A percentile compares a stretch with the other conserved stretches of the same genome.
phyloP scores from a whole-genome alignment of 2,329 filamentous ascomycete species.

The Fusarium tricinctum region DNA sequence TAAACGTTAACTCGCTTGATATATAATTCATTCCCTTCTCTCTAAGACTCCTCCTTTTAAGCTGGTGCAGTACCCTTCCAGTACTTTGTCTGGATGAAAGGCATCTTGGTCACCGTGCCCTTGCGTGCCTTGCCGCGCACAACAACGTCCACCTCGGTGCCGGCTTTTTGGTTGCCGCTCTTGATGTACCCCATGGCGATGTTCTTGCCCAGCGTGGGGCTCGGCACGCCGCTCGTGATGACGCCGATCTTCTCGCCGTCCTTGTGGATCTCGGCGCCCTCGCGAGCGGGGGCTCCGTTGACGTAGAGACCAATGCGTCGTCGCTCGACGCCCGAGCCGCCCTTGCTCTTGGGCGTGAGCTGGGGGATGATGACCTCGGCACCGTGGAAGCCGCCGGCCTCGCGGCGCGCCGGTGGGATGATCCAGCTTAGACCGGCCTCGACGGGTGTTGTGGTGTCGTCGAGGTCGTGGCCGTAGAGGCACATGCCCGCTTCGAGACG shows the following conservation, averaged over 20 bases:
- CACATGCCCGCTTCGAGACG: constrained; percentile 98
- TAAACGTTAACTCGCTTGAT: constrained; percentile 32
- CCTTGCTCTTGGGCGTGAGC: constrained; percentile 79
- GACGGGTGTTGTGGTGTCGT: constrained; percentile 77
- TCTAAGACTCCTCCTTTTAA: constrained; percentile 1
- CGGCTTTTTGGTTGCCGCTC: constrained; percentile 84
- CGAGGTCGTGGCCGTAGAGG: constrained; percentile 98
- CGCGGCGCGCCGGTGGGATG: constrained; percentile 81
- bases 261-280: constrained; percentile 84
- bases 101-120: constrained; percentile 87
- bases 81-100: constrained; percentile 86
- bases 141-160: constrained; percentile 83
- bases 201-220: constrained; percentile 87
- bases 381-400: constrained; percentile 83
- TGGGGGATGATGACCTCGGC: constrained; percentile 82
- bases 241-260: constrained; percentile 78
- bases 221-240: constrained; percentile 91
- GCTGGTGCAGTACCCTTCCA: constrained; percentile 54
- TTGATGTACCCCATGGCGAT: constrained; percentile 96
- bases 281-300: constrained; percentile 88
- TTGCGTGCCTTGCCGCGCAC: constrained; percentile 82
- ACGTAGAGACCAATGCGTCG: constrained; percentile 86
- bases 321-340: constrained; percentile 76
- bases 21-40: constrained; percentile 15
- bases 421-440: constrained; percentile 79